Evolutionary conservation across 768 basidiomycete species (phyloP).

Genomic region (Glaciozyma martinii): DNA sequence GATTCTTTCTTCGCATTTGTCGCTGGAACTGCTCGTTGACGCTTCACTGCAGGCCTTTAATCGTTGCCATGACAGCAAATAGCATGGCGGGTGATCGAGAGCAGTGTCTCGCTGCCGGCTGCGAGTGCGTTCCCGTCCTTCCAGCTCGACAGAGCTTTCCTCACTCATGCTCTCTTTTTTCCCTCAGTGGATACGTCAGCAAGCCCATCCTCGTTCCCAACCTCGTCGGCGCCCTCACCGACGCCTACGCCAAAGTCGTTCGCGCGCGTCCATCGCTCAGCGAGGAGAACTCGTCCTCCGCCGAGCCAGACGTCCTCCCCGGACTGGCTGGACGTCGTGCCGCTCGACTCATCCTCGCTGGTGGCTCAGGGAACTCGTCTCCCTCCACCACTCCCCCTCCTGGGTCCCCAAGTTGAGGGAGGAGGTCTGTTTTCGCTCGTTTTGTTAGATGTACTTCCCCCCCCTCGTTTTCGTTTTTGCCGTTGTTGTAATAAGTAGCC

Average conservation of each 20-base stretch:
- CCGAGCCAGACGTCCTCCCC: neutral
- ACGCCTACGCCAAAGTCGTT: neutral
- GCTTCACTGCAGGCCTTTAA: neutral
- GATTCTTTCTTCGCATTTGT: neutral
- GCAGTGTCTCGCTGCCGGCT: slow-evolving; percentile 19
- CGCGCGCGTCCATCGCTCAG: neutral
- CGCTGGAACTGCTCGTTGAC: neutral
- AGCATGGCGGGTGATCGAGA: slow-evolving; percentile 22
- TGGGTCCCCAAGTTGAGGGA: neutral
- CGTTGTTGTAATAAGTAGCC: too few relatives aligned
- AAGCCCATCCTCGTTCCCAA: slow-evolving; percentile 22
- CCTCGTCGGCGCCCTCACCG: neutral
- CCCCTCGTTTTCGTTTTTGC: too few relatives aligned
- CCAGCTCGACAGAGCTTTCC: neutral
- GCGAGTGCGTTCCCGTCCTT: slow-evolving; percentile 7
- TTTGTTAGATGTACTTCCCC: too few relatives aligned
- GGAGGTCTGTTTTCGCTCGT: neutral
- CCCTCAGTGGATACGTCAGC: slow-evolving; percentile 4
- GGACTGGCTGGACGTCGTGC: neutral
- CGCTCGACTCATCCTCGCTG: neutral
- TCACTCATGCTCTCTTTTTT: neutral
- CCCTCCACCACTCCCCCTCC: neutral
- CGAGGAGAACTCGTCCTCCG: neutral
- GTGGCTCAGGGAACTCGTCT: too few relatives aligned
- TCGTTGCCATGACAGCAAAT: slow-evolving; percentile 30